These are phyloP conservation scores for Leptographium radiaticola DNA, from an alignment of 2,329 filamentous ascomycete species.

Conservation along the genomic window DNA sequence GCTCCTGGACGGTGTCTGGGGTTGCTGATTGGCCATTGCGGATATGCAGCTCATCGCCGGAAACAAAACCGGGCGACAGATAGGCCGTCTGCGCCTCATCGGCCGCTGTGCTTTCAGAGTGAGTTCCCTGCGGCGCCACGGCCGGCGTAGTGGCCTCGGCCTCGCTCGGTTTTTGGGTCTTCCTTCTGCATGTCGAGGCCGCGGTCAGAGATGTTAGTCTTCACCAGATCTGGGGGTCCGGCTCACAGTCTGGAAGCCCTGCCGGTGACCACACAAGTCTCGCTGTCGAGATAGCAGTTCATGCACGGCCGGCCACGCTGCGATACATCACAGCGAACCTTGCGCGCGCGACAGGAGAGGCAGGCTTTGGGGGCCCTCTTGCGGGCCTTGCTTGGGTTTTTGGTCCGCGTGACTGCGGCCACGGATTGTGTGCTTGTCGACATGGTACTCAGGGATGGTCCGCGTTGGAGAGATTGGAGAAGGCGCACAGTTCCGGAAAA, in stretches of 20 bases:
- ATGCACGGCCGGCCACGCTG: slow-evolving; percentile 36
- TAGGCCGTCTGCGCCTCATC: not conserved
- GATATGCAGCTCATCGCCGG: not conserved
- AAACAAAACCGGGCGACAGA: not conserved
- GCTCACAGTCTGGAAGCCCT: slow-evolving; percentile 8
- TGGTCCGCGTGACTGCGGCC: slow-evolving; percentile 22
- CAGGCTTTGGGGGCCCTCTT: slow-evolving; percentile 38
- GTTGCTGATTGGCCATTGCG: not conserved
- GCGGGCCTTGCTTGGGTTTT: slow-evolving; percentile 31
- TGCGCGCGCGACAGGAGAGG: slow-evolving; percentile 35
- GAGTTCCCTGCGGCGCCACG: not conserved
- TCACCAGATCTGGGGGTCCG: no score
- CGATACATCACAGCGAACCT: slow-evolving; percentile 35
- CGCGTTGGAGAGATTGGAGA: not conserved
- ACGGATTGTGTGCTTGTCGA: not conserved
- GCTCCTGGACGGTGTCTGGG: not conserved
- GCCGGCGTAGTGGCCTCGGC: not conserved
- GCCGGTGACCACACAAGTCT: slow-evolving; percentile 20
- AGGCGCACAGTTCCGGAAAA: no score
- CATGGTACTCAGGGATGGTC: not conserved
- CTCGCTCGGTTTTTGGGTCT: not conserved
- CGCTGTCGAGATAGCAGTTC: slow-evolving; percentile 37
- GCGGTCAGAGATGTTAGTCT: no score
- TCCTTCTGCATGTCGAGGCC: not conserved
- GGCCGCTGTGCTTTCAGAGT: not conserved